phyloP scores from a whole-genome alignment of 371 early-diverging fungal species.

The Dinochytrium kinnereticum region DNA sequence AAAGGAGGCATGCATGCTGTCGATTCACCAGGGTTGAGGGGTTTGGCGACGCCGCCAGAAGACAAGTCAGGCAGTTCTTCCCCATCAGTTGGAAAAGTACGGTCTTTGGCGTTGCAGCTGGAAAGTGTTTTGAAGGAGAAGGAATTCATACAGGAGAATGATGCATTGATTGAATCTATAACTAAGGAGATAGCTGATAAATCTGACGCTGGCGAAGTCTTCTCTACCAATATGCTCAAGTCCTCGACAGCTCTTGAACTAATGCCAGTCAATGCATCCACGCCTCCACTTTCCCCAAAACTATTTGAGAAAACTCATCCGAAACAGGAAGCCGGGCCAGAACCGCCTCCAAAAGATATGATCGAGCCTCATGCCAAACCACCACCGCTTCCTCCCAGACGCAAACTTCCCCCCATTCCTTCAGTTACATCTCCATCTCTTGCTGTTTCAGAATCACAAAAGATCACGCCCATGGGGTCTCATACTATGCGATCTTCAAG shows the following conservation, averaged over 20 bases:
- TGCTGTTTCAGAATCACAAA: not conserved
- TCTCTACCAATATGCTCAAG: too few relatives aligned
- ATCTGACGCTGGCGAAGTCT: not conserved
- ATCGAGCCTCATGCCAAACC: not conserved
- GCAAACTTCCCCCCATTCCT: not conserved
- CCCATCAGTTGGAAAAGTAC: not conserved
- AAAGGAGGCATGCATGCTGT: too few relatives aligned
- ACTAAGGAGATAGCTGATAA: not conserved
- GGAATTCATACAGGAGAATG: not conserved
- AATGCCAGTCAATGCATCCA: too few relatives aligned
- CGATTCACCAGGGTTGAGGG: too few relatives aligned
- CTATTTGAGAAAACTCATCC: slow-evolving; percentile 3
- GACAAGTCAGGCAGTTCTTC: not conserved
- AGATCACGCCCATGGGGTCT: not conserved
- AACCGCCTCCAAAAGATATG: not conserved
- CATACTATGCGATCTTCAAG: too few relatives aligned
- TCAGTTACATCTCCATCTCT: not conserved
- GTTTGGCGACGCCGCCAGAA: not conserved
- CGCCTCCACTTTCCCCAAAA: not conserved
- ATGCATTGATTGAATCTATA: not conserved
- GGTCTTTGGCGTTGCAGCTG: not conserved
- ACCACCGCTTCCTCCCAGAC: not conserved
- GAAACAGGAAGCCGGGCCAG: not conserved
- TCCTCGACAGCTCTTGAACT: too few relatives aligned
- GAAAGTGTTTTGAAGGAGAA: not conserved